phyloP scores from a whole-genome alignment of 257 asterid genomes.

The Solanum stenotomum region DNA sequence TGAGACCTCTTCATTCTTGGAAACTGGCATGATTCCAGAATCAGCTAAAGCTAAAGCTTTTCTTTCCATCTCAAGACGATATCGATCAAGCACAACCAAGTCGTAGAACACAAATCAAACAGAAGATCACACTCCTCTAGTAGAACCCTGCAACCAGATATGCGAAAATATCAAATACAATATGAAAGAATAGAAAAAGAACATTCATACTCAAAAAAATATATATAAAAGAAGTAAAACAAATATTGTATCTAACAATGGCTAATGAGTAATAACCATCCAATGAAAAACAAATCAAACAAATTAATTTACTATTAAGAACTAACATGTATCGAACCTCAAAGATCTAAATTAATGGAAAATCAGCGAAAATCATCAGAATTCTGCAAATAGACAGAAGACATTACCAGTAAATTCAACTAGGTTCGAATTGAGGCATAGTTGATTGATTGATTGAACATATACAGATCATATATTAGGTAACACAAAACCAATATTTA shows the following conservation, averaged over 20 bases:
- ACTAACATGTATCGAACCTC: neutral
- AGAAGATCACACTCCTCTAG: too few species aligned
- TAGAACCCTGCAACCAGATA: too few species aligned
- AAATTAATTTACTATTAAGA: neutral
- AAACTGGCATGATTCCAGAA: conserved; percentile 3
- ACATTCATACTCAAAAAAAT: conserved; percentile 8
- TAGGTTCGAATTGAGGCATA: neutral
- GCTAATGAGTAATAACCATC: neutral
- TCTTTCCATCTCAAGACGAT: neutral
- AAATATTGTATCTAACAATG: too few species aligned
- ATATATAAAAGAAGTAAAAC: too few species aligned
- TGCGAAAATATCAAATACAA: too few species aligned
- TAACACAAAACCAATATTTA: too few species aligned
- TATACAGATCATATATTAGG: too few species aligned
- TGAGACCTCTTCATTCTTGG: neutral
- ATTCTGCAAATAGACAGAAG: too few species aligned
- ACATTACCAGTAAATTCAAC: too few species aligned
- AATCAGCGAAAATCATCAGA: neutral
- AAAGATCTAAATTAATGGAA: neutral
- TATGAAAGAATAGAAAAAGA: neutral
- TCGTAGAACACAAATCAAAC: too few species aligned
- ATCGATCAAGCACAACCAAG: too few species aligned
- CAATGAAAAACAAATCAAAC: neutral
- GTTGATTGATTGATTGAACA: too few species aligned
- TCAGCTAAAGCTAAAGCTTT: neutral